phyloP scores from a whole-genome alignment of 305 asterid genomes.

The Fraxinus latifolia region DNA sequence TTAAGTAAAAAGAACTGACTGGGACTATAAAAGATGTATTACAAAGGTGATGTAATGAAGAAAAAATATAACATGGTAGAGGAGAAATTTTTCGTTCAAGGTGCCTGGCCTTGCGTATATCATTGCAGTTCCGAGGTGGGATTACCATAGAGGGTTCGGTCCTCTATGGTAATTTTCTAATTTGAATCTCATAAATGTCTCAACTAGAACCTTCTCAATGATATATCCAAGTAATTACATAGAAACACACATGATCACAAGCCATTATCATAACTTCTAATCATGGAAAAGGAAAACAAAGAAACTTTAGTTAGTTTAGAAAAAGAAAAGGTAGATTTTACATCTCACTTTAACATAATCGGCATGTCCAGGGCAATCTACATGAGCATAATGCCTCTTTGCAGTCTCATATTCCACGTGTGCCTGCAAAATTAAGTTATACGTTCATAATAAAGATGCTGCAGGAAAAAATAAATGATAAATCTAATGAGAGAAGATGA shows the following conservation, averaged over 20 bases:
- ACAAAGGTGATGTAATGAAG: not conserved
- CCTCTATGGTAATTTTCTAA: not conserved
- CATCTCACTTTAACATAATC: constrained; percentile 85
- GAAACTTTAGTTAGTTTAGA: not conserved
- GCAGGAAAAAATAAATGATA: constrained; percentile 1
- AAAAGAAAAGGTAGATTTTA: not conserved
- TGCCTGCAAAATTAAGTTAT: constrained; percentile 56
- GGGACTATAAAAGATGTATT: not conserved
- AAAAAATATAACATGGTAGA: not conserved
- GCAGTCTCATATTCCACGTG: constrained; percentile 91
- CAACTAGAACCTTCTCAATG: constrained; percentile 9
- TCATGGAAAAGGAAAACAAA: not conserved
- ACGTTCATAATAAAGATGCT: not conserved
- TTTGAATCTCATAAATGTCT: not conserved
- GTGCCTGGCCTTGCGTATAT: not conserved
- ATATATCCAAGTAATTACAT: not conserved
- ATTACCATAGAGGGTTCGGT: not conserved
- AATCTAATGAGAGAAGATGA: not conserved
- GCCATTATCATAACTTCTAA: not conserved
- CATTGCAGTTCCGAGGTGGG: not conserved
- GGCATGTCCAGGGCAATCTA: constrained; percentile 96
- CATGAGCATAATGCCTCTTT: constrained; percentile 94
- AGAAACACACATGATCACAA: not conserved
- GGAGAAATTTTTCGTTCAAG: not conserved
- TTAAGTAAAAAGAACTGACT: not conserved